These are phyloP conservation scores for Platanthera zijinensis DNA, from an alignment of 106 monocot genomes.

Conservation along the genomic window DNA sequence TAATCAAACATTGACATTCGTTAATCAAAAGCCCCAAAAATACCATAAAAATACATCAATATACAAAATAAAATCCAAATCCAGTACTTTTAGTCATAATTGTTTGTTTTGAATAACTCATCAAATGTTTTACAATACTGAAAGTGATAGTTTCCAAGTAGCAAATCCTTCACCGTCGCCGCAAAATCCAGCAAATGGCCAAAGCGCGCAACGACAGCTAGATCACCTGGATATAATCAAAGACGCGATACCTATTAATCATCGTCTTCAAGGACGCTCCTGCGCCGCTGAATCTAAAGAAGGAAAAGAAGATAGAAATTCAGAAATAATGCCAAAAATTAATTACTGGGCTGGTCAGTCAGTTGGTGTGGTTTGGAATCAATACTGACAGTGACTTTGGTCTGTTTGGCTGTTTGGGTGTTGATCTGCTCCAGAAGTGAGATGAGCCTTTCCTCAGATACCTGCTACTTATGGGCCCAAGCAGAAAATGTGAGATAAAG, in stretches of 20 bases:
- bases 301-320: background rate
- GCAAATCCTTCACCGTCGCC: background rate
- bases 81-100: too few relatives aligned
- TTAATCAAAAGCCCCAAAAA: too few relatives aligned
- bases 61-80: too few relatives aligned
- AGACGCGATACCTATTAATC: constrained; percentile 20
- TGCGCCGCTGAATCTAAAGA: constrained; percentile 67
- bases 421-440: constrained; percentile 74
- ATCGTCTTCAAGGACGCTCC: constrained; percentile 72
- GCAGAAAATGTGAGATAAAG: background rate
- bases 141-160: background rate
- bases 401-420: constrained; percentile 61
- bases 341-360: background rate
- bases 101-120: background rate
- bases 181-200: background rate
- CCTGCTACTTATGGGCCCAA: constrained; percentile 16
- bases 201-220: background rate
- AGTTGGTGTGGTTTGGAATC: background rate
- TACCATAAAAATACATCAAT: too few relatives aligned
- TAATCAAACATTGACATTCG: too few relatives aligned
- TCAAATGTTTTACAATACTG: background rate
- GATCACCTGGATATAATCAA: background rate
- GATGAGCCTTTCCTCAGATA: constrained; percentile 70
- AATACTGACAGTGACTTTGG: constrained; percentile 69
- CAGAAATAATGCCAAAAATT: background rate